These are phyloP conservation scores for Otatea glauca DNA, from an alignment of 176 grass and related monocot species.

Conservation along the genomic window DNA sequence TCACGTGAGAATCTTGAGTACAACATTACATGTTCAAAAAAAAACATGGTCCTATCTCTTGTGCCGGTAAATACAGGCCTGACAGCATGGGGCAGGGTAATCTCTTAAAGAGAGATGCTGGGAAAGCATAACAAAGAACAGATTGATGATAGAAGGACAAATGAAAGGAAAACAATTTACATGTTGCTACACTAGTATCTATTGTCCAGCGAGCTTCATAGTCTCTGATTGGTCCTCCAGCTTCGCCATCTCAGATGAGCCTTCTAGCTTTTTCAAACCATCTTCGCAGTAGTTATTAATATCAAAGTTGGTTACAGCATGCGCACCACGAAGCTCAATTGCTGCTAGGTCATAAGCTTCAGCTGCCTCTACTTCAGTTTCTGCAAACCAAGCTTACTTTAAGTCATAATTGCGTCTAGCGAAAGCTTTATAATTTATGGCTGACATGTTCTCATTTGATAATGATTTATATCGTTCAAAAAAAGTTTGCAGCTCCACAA, in stretches of 20 bases:
- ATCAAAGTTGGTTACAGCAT: constrained; percentile 95
- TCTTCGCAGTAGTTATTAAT: constrained; percentile 74
- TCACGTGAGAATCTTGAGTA: constrained; percentile 15
- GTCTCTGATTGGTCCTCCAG: constrained; percentile 48
- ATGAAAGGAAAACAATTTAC: constrained; percentile 52
- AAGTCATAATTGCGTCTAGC: not conserved
- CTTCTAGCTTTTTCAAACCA: constrained; percentile 57
- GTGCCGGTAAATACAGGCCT: not conserved
- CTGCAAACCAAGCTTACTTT: constrained; percentile 42
- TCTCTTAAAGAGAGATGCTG: not conserved
- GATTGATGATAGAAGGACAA: not conserved
- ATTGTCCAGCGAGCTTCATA: constrained; percentile 51
- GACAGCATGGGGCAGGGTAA: not conserved
- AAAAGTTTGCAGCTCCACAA: not conserved
- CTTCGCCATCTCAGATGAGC: constrained; percentile 18
- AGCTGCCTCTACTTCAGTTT: constrained; percentile 92
- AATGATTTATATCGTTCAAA: not conserved
- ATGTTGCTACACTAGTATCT: constrained; percentile 45
- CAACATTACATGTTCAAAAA: constrained; percentile 16
- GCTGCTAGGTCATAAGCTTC: constrained; percentile 97
- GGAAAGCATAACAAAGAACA: not conserved
- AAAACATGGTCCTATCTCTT: constrained; percentile 3
- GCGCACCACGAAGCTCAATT: constrained; percentile 77
- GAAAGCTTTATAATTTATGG: not conserved
- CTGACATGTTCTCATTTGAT: not conserved